Conservation (phyloP, 2,329 filamentous ascomycete species). For the Pyricularia pennisetigena region DNA sequence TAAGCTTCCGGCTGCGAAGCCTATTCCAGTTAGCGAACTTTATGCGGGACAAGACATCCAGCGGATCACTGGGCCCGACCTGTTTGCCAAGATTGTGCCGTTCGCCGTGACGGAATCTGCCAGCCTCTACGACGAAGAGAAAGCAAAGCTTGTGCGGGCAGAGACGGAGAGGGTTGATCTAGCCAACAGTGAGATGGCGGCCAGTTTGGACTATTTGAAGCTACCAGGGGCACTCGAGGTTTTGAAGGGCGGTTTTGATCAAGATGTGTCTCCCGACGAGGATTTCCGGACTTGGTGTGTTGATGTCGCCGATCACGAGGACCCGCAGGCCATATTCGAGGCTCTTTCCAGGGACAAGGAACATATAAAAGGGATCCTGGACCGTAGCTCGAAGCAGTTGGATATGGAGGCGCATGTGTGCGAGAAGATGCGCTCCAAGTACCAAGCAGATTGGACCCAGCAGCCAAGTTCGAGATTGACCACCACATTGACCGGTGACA, state of each 20-base stretch:
- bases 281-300: constrained; percentile 93
- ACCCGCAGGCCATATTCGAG: constrained; percentile 71
- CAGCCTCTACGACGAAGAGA: constrained; percentile 96
- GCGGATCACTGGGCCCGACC: constrained; percentile 89
- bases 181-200: constrained; percentile 91
- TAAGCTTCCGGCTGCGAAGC: constrained; percentile 90
- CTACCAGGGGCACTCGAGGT: constrained; percentile 83
- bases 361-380: constrained; percentile 60
- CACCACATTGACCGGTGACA: constrained; percentile 75
- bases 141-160: constrained; percentile 87
- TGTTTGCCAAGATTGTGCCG: constrained; percentile 94
- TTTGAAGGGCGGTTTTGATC: constrained; percentile 84
- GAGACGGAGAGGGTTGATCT: constrained; percentile 90
- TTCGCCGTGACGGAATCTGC: constrained; percentile 94
- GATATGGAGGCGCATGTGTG: constrained; percentile 98
- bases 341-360: constrained; percentile 69
- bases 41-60: constrained; percentile 97
- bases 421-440: constrained; percentile 98
- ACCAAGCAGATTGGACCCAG: constrained; percentile 91
- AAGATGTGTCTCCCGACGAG: constrained; percentile 77
- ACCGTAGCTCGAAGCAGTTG: constrained; percentile 75
- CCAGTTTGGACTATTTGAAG: constrained; percentile 87
- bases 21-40: constrained; percentile 91
- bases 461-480: constrained; percentile 89
- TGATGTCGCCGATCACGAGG: constrained; percentile 78